Percentiles rank a stretch among this genome's conserved stretches.
These are phyloP conservation scores for Elsinoe australis DNA, from an alignment of 2,329 filamentous ascomycete genomes.

Conservation along the genomic window DNA sequence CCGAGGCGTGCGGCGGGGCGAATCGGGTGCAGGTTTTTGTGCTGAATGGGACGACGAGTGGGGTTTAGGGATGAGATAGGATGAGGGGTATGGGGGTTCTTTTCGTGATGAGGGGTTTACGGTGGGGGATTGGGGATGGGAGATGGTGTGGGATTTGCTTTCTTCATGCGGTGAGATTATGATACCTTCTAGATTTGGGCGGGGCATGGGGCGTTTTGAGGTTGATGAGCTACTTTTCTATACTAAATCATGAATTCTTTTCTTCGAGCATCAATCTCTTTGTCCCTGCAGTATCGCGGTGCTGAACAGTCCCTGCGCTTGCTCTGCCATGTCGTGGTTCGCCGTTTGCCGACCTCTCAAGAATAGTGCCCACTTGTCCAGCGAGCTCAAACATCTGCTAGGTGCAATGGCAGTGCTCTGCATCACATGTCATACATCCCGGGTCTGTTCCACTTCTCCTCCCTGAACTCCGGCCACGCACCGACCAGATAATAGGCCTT, in stretches of 20 bases:
- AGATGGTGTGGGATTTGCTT: background rate
- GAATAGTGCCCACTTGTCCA: no score
- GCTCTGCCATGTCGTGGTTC: no score
- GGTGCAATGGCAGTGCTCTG: background rate
- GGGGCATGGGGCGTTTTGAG: background rate
- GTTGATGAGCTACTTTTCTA: background rate
- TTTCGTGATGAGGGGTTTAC: no score
- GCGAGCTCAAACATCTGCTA: no score
- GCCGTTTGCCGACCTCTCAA: no score
- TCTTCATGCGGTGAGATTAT: background rate
- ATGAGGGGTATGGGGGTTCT: no score
- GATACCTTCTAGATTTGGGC: background rate
- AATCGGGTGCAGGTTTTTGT: slow-evolving; percentile 25
- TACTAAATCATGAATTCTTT: background rate
- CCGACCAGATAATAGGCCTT: no score
- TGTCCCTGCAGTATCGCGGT: no score
- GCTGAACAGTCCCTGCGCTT: background rate
- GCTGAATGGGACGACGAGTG: slow-evolving; percentile 23
- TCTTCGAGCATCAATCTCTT: background rate
- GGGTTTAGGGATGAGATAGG: no score
- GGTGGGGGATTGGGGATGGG: no score
- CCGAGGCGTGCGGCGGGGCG: slow-evolving; percentile 28
- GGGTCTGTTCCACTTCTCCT: background rate
- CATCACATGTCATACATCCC: background rate
- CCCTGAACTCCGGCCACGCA: background rate